A percentile compares a stretch with the other conserved stretches of the same genome.
Evolutionary conservation across 208 protist species (phyloP).

Genomic region (Blechomonas ayalai): DNA sequence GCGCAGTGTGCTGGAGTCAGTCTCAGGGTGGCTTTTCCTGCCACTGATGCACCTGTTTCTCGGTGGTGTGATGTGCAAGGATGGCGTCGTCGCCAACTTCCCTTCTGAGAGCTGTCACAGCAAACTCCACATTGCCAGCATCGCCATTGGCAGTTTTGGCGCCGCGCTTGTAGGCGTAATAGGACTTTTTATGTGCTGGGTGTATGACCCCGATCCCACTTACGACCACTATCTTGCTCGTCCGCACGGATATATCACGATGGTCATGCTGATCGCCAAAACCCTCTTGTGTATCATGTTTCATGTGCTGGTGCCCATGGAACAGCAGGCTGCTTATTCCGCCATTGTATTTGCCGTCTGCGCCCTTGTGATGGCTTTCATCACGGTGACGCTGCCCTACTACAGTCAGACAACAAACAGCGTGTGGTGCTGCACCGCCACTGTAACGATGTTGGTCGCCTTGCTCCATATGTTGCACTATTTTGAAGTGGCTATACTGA

Average conservation of each 20-base stretch:
- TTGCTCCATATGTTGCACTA: slow-evolving; percentile 1
- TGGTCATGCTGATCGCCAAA: slow-evolving; percentile 4
- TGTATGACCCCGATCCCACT: slow-evolving; percentile 5
- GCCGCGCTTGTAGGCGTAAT: slow-evolving; percentile 1
- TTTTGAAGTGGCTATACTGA: slow-evolving; percentile 1
- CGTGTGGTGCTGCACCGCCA: not conserved
- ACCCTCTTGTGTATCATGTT: slow-evolving; percentile 6
- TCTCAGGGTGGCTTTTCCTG: slow-evolving; percentile 7
- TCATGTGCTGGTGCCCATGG: slow-evolving; percentile 3
- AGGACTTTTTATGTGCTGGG: slow-evolving; percentile 1
- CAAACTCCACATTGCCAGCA: not conserved
- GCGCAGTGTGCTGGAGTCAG: slow-evolving; percentile 1
- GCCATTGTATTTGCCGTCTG: not conserved
- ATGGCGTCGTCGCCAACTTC: slow-evolving; percentile 4
- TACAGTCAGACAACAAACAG: slow-evolving; percentile 1
- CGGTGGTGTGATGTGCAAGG: slow-evolving; percentile 3
- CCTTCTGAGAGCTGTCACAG: not conserved
- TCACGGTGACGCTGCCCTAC: slow-evolving; percentile 6
- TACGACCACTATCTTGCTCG: slow-evolving; percentile 1
- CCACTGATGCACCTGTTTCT: slow-evolving; percentile 11
- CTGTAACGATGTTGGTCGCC: not conserved
- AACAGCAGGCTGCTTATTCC: not conserved
- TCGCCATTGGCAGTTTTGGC: slow-evolving; percentile 5
- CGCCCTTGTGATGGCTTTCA: not conserved
- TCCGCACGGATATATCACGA: slow-evolving; percentile 8